These are phyloP conservation scores for Skeletonema tropicum DNA, from an alignment of 108 stramenopile species.

Conservation along the genomic window DNA sequence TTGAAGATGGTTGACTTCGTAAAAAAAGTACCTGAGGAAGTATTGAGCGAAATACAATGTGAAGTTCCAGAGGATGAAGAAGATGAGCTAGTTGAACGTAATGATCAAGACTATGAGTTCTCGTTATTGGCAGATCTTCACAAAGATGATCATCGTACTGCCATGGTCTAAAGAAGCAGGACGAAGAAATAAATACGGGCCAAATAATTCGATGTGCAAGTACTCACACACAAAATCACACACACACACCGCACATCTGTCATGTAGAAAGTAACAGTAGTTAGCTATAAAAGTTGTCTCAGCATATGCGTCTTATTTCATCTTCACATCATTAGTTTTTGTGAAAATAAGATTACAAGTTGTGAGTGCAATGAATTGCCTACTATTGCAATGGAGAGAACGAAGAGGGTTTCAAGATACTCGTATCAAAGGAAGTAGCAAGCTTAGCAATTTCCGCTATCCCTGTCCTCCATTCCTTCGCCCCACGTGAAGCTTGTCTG, in stretches of 20 bases:
- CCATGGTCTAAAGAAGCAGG: slow-evolving; percentile 37
- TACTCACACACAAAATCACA: slow-evolving; percentile 2
- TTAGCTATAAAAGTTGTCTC: slow-evolving; percentile 7
- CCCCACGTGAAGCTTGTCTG: slow-evolving; percentile 55
- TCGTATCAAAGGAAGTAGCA: slow-evolving; percentile 57
- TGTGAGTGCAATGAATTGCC: too few species aligned
- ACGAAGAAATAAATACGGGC: background rate
- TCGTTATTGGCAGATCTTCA: slow-evolving; percentile 45
- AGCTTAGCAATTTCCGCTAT: slow-evolving; percentile 70
- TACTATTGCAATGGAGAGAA: slow-evolving; percentile 52
- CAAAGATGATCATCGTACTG: slow-evolving; percentile 52
- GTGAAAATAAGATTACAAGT: too few species aligned
- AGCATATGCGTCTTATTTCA: too few species aligned
- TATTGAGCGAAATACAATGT: slow-evolving; percentile 23
- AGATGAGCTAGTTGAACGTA: slow-evolving; percentile 27
- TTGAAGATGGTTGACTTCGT: slow-evolving; percentile 79
- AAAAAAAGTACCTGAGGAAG: slow-evolving; percentile 47
- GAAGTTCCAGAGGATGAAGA: slow-evolving; percentile 28
- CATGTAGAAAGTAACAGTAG: slow-evolving; percentile 8
- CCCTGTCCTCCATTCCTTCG: slow-evolving; percentile 60
- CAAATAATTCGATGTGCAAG: slow-evolving; percentile 1
- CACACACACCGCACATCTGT: slow-evolving; percentile 4
- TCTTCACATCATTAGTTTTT: too few species aligned
- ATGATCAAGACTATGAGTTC: slow-evolving; percentile 47
- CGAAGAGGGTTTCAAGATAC: slow-evolving; percentile 54